A percentile compares a stretch with the other conserved stretches of the same genome.
Conservation (phyloP, 805 yeast species). For the Clavispora carvajalis region DNA sequence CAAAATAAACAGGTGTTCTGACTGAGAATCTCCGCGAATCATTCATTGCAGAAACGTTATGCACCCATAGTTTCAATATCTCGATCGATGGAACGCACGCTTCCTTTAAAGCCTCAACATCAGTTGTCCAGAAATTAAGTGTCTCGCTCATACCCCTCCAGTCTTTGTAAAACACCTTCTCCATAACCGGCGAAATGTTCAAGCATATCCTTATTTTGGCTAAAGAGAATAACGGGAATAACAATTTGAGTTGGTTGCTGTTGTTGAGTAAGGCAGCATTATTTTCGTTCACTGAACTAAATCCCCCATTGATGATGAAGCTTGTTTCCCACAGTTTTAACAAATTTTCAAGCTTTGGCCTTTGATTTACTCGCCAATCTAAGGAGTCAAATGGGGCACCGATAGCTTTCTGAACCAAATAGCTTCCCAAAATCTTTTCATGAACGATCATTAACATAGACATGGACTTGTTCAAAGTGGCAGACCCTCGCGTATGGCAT, state of each 20-base stretch:
- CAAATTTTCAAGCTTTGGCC: constrained; percentile 54
- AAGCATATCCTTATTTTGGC: constrained; percentile 64
- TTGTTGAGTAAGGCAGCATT: constrained; percentile 45
- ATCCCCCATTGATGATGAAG: constrained; percentile 60
- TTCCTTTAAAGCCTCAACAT: constrained; percentile 62
- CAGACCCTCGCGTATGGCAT: constrained; percentile 16
- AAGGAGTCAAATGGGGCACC: constrained; percentile 43
- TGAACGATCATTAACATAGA: constrained; percentile 61
- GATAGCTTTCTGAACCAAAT: background rate
- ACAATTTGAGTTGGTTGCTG: constrained; percentile 55
- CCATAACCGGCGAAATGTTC: constrained; percentile 55
- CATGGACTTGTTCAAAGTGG: constrained; percentile 47
- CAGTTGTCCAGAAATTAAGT: constrained; percentile 40
- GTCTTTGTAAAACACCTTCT: constrained; percentile 57
- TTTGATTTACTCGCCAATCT: constrained; percentile 59
- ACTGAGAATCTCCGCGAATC: constrained; percentile 65
- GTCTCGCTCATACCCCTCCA: constrained; percentile 62
- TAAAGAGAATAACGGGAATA: constrained; percentile 60
- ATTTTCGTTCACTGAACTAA: constrained; percentile 47
- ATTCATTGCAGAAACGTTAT: constrained; percentile 57
- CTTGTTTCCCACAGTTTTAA: constrained; percentile 64
- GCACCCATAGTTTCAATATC: constrained; percentile 66
- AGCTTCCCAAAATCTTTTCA: constrained; percentile 49
- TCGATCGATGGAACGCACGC: constrained; percentile 53
- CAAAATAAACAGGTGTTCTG: constrained; percentile 71